These are phyloP conservation scores for Corynespora cassiicola DNA, from an alignment of 2,329 filamentous ascomycete species.

Conservation along the genomic window DNA sequence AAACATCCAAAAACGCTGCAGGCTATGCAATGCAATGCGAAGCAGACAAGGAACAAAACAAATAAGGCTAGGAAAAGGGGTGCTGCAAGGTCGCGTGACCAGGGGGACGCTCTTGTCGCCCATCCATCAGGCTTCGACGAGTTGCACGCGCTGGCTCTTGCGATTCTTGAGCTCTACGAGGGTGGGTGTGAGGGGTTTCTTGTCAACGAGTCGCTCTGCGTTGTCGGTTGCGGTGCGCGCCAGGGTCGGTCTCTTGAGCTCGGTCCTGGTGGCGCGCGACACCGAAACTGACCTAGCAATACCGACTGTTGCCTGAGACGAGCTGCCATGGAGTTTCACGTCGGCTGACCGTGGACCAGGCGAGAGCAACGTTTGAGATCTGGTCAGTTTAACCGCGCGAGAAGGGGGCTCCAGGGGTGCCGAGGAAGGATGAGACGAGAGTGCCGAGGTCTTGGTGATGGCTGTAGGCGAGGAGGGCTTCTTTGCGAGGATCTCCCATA, in stretches of 20 bases:
- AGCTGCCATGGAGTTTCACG: slow-evolving; percentile 10
- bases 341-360: slow-evolving; percentile 20
- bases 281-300: slow-evolving; percentile 41
- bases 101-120: too few relatives aligned
- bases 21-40: too few relatives aligned
- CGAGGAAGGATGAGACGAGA: slow-evolving; percentile 36
- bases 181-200: slow-evolving; percentile 38
- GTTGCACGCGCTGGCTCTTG: slow-evolving; percentile 42
- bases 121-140: slow-evolving; percentile 44
- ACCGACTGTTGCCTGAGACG: slow-evolving; percentile 33
- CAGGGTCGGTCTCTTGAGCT: slow-evolving; percentile 19
- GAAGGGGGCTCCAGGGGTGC: slow-evolving; percentile 30
- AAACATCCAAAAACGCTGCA: too few relatives aligned
- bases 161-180: slow-evolving; percentile 44
- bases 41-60: too few relatives aligned
- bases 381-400: slow-evolving; percentile 2
- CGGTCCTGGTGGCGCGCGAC: slow-evolving; percentile 30
- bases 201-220: slow-evolving; percentile 31
- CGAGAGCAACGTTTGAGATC: slow-evolving; percentile 10
- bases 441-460: slow-evolving; percentile 34
- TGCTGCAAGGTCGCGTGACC: too few relatives aligned
- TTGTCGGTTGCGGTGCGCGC: slow-evolving; percentile 18
- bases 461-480: slow-evolving; percentile 22
- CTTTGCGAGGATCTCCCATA: slow-evolving; percentile 38
- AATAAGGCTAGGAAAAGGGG: too few relatives aligned